These are phyloP conservation scores for Excoecaria cochinchinensis DNA, from an alignment of 345 rosid genomes.

Conservation along the genomic window DNA sequence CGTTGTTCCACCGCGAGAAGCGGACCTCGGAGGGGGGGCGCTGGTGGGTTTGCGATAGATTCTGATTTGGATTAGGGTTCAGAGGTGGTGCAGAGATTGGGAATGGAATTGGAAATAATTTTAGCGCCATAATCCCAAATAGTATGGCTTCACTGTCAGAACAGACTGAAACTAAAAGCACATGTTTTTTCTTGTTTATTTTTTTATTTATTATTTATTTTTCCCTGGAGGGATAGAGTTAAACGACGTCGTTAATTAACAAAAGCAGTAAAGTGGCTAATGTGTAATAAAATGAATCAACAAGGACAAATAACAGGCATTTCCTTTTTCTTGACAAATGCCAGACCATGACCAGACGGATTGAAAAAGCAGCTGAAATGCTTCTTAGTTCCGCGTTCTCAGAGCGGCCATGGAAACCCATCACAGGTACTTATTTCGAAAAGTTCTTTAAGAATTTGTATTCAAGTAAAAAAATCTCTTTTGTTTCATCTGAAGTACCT, in stretches of 20 bases:
- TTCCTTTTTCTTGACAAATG: not conserved
- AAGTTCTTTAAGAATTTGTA: not conserved
- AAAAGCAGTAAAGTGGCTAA: not conserved
- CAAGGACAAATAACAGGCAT: not conserved
- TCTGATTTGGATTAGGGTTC: constrained; percentile 14
- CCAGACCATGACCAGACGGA: not conserved
- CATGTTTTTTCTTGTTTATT: too few species aligned
- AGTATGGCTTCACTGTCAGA: not conserved
- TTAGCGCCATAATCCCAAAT: constrained; percentile 51
- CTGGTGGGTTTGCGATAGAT: constrained; percentile 7
- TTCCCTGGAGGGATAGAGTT: too few species aligned
- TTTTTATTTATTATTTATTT: too few species aligned
- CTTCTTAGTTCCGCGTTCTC: not conserved
- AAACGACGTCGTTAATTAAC: not conserved
- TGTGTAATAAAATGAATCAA: not conserved
- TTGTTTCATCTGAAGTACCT: not conserved
- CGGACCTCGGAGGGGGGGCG: constrained; percentile 50
- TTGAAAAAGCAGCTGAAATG: not conserved
- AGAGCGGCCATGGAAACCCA: not conserved
- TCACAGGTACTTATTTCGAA: not conserved
- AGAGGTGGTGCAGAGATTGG: constrained; percentile 60
- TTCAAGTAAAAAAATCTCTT: not conserved
- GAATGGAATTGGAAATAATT: constrained; percentile 49
- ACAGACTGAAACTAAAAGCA: not conserved
- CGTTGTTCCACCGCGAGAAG: constrained; percentile 81